Evolutionary conservation across 1,284 basidiomycete genomes (phyloP), one percentile per base, ranked within the genome.

Genomic region (Rhodotorula sp.): DNA sequence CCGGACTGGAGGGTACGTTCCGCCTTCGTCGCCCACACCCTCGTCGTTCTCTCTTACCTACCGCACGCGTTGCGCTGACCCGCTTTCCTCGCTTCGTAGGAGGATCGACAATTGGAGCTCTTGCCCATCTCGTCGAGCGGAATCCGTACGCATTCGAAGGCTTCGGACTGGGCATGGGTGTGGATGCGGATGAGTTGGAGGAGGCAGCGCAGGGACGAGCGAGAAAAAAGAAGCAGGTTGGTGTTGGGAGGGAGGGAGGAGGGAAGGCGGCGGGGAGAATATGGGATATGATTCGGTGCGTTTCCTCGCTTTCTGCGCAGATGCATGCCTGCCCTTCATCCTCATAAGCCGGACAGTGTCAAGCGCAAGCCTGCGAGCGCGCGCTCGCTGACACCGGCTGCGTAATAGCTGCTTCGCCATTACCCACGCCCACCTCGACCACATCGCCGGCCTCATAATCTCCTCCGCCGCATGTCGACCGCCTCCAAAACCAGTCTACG

Each of bases 1-100:
- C 77, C 13, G 78, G 78, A 0, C 65, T 82, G 34, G 81, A 82
- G 37, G 81, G 79, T 77, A 34, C 46, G 77, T 56, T 26, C 13
- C 16, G 16, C 44, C 20, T 26, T 34, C 13, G 48, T 24, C 15
- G 2, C 28, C 8, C 28, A 10, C 40, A 15, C 13, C 9, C 40
- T 55, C 15, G n/a, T 6, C 6, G 50, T 11, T 52, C 48, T 26
- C 15, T 40, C n/a, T 24, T 20, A 6, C 26, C n/a, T n/a, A 24
- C n/a, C 31, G 55, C 37, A 13, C 48, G 37, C n/a, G 0, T 44
- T 34, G 24, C 16, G 22, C 31, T 24, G 34, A 26, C 46, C 13
- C 47, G 26, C n/a, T 40, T 31, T 11, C 20, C 13, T 15, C 47
- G 11, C 20, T 37, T 0, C 13, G 15, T 50, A 67, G 58, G 62